phyloP scores from a whole-genome alignment of 176 grass and related monocot genomes.

The Olyra latifolia region DNA sequence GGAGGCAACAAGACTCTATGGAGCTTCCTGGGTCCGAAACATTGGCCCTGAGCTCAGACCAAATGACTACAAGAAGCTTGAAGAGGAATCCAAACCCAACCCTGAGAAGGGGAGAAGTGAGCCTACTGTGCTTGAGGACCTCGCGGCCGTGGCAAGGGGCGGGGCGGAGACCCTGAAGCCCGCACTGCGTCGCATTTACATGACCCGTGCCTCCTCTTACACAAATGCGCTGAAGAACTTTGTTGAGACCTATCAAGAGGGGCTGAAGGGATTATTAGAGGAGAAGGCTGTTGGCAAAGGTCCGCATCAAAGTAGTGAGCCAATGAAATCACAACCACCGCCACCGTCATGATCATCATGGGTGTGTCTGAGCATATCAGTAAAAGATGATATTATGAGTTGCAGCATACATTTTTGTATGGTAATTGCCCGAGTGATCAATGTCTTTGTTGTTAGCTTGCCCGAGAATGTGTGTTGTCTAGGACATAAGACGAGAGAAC shows the following conservation, averaged over 20 bases:
- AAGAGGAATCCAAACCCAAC: not conserved
- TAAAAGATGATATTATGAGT: not conserved
- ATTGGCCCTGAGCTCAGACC: slow-evolving; percentile 60
- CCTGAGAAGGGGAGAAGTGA: not conserved
- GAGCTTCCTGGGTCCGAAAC: slow-evolving; percentile 44
- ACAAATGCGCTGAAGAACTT: slow-evolving; percentile 36
- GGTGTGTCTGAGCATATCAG: not conserved
- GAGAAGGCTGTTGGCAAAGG: slow-evolving; percentile 12
- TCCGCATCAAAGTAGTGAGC: not conserved
- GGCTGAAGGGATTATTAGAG: slow-evolving; percentile 43
- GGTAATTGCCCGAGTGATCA: not conserved
- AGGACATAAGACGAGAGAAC: not conserved
- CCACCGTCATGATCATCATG: not conserved
- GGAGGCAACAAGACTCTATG: slow-evolving; percentile 66
- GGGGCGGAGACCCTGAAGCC: slow-evolving; percentile 36
- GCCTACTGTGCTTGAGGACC: slow-evolving; percentile 32
- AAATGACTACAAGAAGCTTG: slow-evolving; percentile 41
- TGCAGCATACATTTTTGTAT: not conserved
- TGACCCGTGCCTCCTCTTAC: slow-evolving; percentile 35
- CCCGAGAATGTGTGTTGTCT: not conserved
- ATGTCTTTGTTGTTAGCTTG: not conserved
- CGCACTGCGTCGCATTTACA: slow-evolving; percentile 22
- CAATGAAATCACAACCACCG: not conserved
- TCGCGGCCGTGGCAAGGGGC: not conserved
- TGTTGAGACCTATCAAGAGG: slow-evolving; percentile 41